Conservation (phyloP, 805 yeast species). For the Spencermartinsiella europaea region DNA sequence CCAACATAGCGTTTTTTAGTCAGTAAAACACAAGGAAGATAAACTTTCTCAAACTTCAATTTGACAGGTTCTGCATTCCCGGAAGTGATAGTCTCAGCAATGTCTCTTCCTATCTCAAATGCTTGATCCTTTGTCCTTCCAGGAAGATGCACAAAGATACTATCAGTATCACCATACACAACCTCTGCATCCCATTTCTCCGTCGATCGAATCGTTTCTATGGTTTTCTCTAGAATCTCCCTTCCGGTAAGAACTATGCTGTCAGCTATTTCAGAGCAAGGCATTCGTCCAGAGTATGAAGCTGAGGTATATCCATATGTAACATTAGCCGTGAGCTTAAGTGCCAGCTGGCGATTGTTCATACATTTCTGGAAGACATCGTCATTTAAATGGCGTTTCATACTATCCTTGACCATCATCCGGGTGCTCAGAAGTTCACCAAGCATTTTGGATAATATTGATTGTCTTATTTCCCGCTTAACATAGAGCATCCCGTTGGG, state of each 20-base stretch:
- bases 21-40: constrained; percentile 75
- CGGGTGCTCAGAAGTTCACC: constrained; percentile 77
- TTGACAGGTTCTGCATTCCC: constrained; percentile 75
- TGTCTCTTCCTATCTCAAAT: constrained; percentile 63
- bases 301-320: constrained; percentile 97
- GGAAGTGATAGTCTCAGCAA: constrained; percentile 59
- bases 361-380: constrained; percentile 42
- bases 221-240: constrained; percentile 71
- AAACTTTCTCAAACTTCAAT: constrained; percentile 87
- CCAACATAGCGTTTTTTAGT: constrained; percentile 94
- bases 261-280: constrained; percentile 92
- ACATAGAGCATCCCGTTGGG: constrained; percentile 87
- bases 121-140: constrained; percentile 77
- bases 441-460: constrained; percentile 77
- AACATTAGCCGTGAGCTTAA: constrained; percentile 88
- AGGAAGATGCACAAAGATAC: constrained; percentile 84
- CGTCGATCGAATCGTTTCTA: constrained; percentile 56
- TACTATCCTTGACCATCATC: constrained; percentile 69
- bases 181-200: constrained; percentile 80
- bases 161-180: constrained; percentile 96
- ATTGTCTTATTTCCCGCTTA: constrained; percentile 58
- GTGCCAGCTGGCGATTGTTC: constrained; percentile 76
- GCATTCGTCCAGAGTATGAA: constrained; percentile 94
- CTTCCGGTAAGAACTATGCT: constrained; percentile 89
- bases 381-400: constrained; percentile 41